Conservation (phyloP, 306 rosid species). For the Trifolium pratense region DNA sequence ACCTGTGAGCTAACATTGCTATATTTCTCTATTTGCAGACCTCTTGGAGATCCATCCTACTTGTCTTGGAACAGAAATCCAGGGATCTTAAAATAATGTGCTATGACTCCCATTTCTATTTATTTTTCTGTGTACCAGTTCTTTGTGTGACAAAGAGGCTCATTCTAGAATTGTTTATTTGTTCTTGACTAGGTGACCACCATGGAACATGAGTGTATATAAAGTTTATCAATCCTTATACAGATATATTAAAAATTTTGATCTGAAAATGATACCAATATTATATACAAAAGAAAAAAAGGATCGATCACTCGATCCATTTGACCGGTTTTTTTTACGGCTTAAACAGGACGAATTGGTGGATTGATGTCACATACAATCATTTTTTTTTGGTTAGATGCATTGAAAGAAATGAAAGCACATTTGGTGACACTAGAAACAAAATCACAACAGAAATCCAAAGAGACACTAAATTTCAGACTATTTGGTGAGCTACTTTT, state of each 20-base stretch:
- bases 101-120: background rate
- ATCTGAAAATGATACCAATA: background rate
- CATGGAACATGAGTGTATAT: constrained; percentile 38
- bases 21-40: constrained; percentile 59
- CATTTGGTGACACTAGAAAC: background rate
- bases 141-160: constrained; percentile 19
- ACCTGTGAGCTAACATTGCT: constrained; percentile 34
- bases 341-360: background rate
- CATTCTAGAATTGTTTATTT: constrained; percentile 11
- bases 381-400: background rate
- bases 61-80: constrained; percentile 83
- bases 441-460: background rate
- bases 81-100: constrained; percentile 42
- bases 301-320: too few species aligned
- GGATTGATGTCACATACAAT: background rate
- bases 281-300: background rate
- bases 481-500: constrained; percentile 38
- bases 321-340: background rate
- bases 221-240: constrained; percentile 7
- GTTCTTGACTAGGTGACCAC: constrained; percentile 23
- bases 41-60: constrained; percentile 91
- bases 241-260: constrained; percentile 1
- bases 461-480: constrained; percentile 16
- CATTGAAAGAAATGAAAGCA: background rate
- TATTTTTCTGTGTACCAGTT: background rate